Percentiles rank a stretch among this genome's conserved stretches.
These are phyloP conservation scores for Candida ortonii DNA, from an alignment of 805 yeast species.

Conservation along the genomic window DNA sequence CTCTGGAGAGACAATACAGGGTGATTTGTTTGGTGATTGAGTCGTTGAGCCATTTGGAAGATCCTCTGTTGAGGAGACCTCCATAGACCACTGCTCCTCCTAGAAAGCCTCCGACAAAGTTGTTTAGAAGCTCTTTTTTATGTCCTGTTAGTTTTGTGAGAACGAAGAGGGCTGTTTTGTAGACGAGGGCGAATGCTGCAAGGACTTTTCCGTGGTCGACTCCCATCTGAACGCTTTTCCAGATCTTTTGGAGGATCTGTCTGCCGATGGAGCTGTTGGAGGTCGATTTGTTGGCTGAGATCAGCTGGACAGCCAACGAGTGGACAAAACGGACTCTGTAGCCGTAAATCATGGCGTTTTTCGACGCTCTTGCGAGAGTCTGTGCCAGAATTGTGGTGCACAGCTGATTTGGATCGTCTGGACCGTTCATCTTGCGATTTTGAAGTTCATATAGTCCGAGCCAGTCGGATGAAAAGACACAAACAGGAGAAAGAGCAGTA, in stretches of 20 bases:
- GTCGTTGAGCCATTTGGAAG: slow-evolving; percentile 17
- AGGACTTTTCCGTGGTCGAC: slow-evolving; percentile 33
- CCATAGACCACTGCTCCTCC: slow-evolving; percentile 34
- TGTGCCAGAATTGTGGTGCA: not conserved
- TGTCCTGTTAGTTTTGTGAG: slow-evolving; percentile 6
- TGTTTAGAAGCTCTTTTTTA: slow-evolving; percentile 6
- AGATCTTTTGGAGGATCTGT: slow-evolving; percentile 19
- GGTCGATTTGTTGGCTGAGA: slow-evolving; percentile 13
- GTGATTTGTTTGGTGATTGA: slow-evolving; percentile 69
- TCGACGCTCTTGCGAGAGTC: slow-evolving; percentile 14
- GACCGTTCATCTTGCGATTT: not conserved
- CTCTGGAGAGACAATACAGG: slow-evolving; percentile 68
- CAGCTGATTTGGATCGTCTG: too few species aligned
- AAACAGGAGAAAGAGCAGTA: too few species aligned
- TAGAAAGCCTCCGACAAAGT: slow-evolving; percentile 30
- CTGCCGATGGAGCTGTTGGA: slow-evolving; percentile 3
- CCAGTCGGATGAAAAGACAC: not conserved
- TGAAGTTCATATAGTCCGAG: too few species aligned
- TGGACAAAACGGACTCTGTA: slow-evolving; percentile 33
- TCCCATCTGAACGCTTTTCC: slow-evolving; percentile 24
- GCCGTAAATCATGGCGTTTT: slow-evolving; percentile 33
- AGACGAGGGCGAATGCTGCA: slow-evolving; percentile 31
- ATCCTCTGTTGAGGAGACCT: slow-evolving; percentile 21
- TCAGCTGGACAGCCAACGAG: slow-evolving; percentile 27
- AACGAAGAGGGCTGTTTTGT: slow-evolving; percentile 18